Percentiles rank a stretch among this genome's conserved stretches.
These are phyloP conservation scores for Amylocarpus encephaloides DNA, from an alignment of 2,329 filamentous ascomycete species.

Conservation along the genomic window DNA sequence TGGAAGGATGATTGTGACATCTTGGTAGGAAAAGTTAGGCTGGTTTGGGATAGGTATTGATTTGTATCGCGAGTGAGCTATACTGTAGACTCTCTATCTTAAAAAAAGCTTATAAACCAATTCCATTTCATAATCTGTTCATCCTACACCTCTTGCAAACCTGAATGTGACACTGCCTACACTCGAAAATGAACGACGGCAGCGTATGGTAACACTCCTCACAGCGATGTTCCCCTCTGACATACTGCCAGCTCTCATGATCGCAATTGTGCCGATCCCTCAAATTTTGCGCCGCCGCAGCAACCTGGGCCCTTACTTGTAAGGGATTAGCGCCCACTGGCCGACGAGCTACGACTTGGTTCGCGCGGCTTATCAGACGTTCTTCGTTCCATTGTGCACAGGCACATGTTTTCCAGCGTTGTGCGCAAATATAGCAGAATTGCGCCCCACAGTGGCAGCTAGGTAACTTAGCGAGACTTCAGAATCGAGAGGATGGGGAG, in stretches of 20 bases:
- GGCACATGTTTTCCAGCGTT: constrained; percentile 21
- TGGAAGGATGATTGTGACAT: too few species aligned
- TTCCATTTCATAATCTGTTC: too few species aligned
- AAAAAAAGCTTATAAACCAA: too few species aligned
- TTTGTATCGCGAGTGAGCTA: too few species aligned
- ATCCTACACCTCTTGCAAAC: constrained; percentile 15
- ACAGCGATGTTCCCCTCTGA: constrained; percentile 11
- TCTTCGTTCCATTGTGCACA: constrained; percentile 20
- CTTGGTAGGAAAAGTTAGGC: too few species aligned
- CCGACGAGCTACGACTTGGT: constrained; percentile 21
- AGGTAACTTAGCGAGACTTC: constrained; percentile 9
- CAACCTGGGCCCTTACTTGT: constrained; percentile 14
- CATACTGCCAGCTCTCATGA: constrained; percentile 15
- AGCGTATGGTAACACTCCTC: constrained; percentile 16
- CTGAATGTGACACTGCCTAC: constrained; percentile 17
- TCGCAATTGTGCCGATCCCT: constrained; percentile 17
- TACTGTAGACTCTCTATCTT: too few species aligned
- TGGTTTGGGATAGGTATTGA: too few species aligned
- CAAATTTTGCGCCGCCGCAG: constrained; percentile 14
- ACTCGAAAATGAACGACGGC: constrained; percentile 17
- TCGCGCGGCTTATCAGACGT: constrained; percentile 19
- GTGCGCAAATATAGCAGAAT: constrained; percentile 22
- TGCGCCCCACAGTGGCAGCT: constrained; percentile 20
- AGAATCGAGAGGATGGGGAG: constrained; percentile 10
- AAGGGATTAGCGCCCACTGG: constrained; percentile 11